A percentile compares a stretch with the other conserved stretches of the same genome.
These are phyloP conservation scores for Thielaviopsis punctulata DNA, from an alignment of 2,329 filamentous ascomycete species.

Conservation along the genomic window DNA sequence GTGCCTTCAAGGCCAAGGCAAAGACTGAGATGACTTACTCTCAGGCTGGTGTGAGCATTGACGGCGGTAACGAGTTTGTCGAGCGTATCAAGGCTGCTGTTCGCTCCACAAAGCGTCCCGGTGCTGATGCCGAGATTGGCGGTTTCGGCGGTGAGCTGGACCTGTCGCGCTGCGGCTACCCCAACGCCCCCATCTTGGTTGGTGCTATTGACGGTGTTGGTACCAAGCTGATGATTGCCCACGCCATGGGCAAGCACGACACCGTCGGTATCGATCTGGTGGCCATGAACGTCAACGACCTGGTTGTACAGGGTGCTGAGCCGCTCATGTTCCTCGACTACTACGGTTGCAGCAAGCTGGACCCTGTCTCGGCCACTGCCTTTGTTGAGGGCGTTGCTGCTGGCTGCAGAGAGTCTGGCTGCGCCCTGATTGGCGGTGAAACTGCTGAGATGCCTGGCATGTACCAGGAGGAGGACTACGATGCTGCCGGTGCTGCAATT, in stretches of 20 bases:
- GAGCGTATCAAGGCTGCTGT: conserved; percentile 82
- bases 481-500: conserved; percentile 78
- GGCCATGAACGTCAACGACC: conserved; percentile 97
- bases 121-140: conserved; percentile 83
- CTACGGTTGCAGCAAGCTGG: conserved; percentile 81
- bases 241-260: conserved; percentile 74
- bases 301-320: conserved; percentile 88
- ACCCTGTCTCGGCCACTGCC: conserved; percentile 58
- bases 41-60: conserved; percentile 81
- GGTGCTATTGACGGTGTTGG: conserved; percentile 91
- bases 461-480: conserved; percentile 77
- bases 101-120: conserved; percentile 65
- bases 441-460: conserved; percentile 98
- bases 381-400: conserved; percentile 84
- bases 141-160: conserved; percentile 86
- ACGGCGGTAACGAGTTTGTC: conserved; percentile 84
- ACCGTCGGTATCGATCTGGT: conserved; percentile 94
- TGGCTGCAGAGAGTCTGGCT: conserved; percentile 70
- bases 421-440: conserved; percentile 88
- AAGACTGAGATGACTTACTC: conserved; percentile 61
- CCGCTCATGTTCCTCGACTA: conserved; percentile 96
- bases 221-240: conserved; percentile 92
- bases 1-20: conserved; percentile 37
- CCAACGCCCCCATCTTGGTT: conserved; percentile 57
- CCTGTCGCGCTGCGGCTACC: conserved; percentile 44